Evolutionary conservation across 768 basidiomycete species (phyloP).

Genomic region (Xanthoconium purpureum): DNA sequence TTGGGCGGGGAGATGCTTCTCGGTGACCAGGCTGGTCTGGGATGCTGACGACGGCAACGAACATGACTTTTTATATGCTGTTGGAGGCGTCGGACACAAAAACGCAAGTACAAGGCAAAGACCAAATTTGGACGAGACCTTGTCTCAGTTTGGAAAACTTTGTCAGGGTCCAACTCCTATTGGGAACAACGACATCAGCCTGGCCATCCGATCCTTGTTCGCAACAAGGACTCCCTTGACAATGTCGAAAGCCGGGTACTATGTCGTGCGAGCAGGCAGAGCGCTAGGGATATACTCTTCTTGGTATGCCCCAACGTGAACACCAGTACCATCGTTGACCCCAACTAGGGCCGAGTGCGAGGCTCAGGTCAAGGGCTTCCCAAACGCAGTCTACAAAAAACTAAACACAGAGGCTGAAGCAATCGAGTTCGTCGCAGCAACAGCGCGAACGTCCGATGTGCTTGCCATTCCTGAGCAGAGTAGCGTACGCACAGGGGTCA

Average conservation of each 20-base stretch:
- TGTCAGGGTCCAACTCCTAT: conserved; percentile 6
- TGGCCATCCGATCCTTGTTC: background rate
- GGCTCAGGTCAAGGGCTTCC: conserved; percentile 62
- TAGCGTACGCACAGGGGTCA: background rate
- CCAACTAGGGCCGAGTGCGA: conserved; percentile 65
- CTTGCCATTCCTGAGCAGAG: background rate
- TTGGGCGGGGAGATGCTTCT: conserved; percentile 1
- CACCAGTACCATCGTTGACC: conserved; percentile 22
- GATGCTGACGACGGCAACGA: conserved; percentile 2
- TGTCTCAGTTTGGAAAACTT: conserved; percentile 23
- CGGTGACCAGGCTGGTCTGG: conserved; percentile 8
- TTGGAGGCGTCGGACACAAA: background rate
- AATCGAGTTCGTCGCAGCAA: conserved; percentile 45
- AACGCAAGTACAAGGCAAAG: conserved; percentile 27
- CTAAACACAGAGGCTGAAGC: conserved; percentile 59
- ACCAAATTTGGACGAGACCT: conserved; percentile 16
- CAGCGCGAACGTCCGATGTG: background rate
- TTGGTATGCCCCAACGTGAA: conserved; percentile 53
- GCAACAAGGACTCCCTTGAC: background rate
- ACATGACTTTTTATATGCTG: conserved; percentile 26
- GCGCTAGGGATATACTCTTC: conserved; percentile 62
- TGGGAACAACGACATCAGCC: conserved; percentile 15
- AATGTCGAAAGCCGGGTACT: conserved; percentile 51
- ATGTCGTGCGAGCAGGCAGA: conserved; percentile 70
- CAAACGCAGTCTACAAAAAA: conserved; percentile 64